Conservation (phyloP, 495 filamentous ascomycete species). For the Hypomontagnella monticulosa region DNA sequence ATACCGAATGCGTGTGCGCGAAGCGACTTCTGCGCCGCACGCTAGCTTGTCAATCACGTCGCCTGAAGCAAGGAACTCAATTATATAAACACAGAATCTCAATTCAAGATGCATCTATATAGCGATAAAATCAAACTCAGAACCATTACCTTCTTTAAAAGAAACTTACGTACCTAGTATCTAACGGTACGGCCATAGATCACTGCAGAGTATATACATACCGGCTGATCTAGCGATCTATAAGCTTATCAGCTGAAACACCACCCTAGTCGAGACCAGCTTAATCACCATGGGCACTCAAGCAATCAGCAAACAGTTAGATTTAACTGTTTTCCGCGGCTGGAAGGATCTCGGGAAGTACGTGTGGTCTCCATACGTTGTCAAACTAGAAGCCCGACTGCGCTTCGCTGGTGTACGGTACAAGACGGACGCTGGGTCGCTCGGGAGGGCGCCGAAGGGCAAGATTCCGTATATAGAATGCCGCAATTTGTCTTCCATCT, state of each 20-base stretch:
- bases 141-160: too few species aligned
- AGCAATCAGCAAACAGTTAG: slow-evolving; percentile 2
- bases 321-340: slow-evolving; percentile 64
- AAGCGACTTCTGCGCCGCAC: neutral
- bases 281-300: slow-evolving; percentile 26
- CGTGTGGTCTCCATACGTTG: slow-evolving; percentile 72
- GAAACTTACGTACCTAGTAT: too few species aligned
- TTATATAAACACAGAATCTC: neutral
- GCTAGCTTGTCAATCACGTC: neutral
- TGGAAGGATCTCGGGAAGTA: slow-evolving; percentile 53
- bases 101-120: too few species aligned
- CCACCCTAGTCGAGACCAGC: neutral
- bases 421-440: slow-evolving; percentile 53
- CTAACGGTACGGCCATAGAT: neutral
- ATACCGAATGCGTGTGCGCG: neutral
- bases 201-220: too few species aligned
- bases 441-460: slow-evolving; percentile 57
- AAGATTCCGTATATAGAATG: slow-evolving; percentile 68
- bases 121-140: too few species aligned
- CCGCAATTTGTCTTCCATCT: slow-evolving; percentile 11
- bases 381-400: slow-evolving; percentile 70
- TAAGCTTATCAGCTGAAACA: too few species aligned
- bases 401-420: slow-evolving; percentile 64
- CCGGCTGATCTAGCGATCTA: too few species aligned
- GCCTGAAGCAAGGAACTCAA: neutral